Evolutionary conservation across 208 protist genomes (phyloP), one percentile per base, ranked within the genome.

Genomic region (Leishmania gerbilli): DNA sequence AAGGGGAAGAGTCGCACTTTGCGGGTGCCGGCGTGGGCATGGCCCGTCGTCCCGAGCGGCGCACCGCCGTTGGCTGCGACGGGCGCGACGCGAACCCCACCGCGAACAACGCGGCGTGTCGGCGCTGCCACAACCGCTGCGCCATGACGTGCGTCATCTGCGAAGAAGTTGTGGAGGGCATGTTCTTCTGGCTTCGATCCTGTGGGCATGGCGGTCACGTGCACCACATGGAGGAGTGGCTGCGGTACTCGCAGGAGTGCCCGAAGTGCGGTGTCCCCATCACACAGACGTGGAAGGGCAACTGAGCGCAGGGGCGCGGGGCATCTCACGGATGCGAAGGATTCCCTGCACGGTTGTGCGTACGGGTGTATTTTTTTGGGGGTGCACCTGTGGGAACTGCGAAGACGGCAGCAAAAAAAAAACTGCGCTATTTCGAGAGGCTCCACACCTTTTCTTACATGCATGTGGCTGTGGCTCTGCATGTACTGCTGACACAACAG

Each of bases 191-290:
- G 90, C 87, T 95, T 76, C 90, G 90, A 40, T 89, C 84, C n/a
- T 97, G 94, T 74, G 91, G 94, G 0, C 94, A 97, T 77, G 94
- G 94, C 58, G 94, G 94, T 2, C 94, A 97, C 71, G 86, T 91
- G 24, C 86, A 97, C 69, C 94, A 97, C 80, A 90, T 96, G 19
- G 79, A 93, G 71, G 89, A 94, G 82, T 97, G 94, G 93, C 80
- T 96, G 71, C 77, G 82, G 60, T 71, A 92, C 72, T 87, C 86
- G 40, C 86, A 92, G 51, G 88, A 93, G 77, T 97, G 94, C 76
- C 94, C 94, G 13, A 77, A 83, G 58, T 97, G 94, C 62, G 92
- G 91, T 7, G 84, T 91, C 19, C 83, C 86, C 47, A 88, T 96
- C 37, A 87, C 84, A 2, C 77, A 85, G n/a, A 85, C 82, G 34